These are phyloP conservation scores for Tranzscheliella williamsii DNA, from an alignment of 1,284 basidiomycete species.

Conservation along the genomic window DNA sequence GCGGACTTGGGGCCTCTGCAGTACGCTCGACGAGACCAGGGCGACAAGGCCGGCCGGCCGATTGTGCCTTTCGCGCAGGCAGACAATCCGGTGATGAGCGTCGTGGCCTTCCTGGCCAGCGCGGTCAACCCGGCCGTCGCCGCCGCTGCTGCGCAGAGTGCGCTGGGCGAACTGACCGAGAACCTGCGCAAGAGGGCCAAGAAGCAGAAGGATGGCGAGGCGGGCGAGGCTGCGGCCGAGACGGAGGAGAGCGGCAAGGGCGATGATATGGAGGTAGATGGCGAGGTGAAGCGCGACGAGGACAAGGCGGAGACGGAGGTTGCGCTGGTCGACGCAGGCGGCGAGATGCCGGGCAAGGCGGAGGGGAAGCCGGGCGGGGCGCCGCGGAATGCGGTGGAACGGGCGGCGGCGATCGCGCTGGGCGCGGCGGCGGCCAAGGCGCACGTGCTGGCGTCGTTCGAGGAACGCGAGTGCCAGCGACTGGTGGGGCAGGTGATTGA, in stretches of 20 bases:
- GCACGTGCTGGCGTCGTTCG: constrained; percentile 76
- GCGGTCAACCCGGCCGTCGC: constrained; percentile 89
- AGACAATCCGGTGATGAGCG: constrained; percentile 98
- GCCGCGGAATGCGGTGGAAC: constrained; percentile 51
- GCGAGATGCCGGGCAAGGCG: too few species aligned
- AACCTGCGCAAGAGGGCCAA: constrained; percentile 40
- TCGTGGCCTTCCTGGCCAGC: constrained; percentile 92
- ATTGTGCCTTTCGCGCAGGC: constrained; percentile 80
- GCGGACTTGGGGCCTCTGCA: constrained; percentile 74
- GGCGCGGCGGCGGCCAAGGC: constrained; percentile 88
- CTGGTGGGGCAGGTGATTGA: constrained; percentile 85
- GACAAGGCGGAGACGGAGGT: constrained; percentile 4
- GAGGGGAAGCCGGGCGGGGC: constrained; percentile 40
- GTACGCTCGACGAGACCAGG: constrained; percentile 63
- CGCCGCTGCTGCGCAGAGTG: constrained; percentile 88
- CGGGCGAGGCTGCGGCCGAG: constrained; percentile 6
- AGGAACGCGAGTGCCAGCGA: constrained; percentile 78
- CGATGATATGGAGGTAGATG: constrained; percentile 50
- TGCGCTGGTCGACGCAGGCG: constrained; percentile 3
- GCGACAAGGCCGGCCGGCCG: constrained; percentile 37
- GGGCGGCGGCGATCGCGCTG: constrained; percentile 64
- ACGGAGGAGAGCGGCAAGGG: constrained; percentile 53
- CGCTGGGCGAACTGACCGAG: constrained; percentile 68
- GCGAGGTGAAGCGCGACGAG: constrained; percentile 20
- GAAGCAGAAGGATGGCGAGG: constrained; percentile 13